These are phyloP conservation scores for Westerdykella aurantiaca DNA, from an alignment of 2,329 filamentous ascomycete genomes.

Conservation along the genomic window DNA sequence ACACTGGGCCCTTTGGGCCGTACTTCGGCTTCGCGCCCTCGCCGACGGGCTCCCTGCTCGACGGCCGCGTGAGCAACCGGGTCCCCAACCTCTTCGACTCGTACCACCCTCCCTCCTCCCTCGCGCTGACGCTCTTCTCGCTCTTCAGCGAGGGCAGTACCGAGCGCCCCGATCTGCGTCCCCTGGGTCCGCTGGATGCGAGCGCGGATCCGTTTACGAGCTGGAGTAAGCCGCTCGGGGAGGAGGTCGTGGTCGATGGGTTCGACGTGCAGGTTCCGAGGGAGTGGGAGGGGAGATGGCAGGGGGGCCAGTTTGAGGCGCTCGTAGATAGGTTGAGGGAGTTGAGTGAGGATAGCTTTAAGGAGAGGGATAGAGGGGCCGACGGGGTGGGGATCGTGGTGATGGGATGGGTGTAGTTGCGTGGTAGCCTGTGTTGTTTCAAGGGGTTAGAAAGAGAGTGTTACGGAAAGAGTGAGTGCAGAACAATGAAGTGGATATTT, in stretches of 20 bases:
- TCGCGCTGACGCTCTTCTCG: slow-evolving; percentile 21
- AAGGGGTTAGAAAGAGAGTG: too few species aligned
- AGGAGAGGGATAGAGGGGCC: slow-evolving; percentile 15
- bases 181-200: slow-evolving; percentile 11
- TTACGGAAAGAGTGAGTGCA: too few species aligned
- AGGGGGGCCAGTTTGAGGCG: slow-evolving; percentile 13
- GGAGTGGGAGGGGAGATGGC: slow-evolving; percentile 21
- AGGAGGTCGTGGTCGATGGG: slow-evolving; percentile 25
- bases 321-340: slow-evolving; percentile 15
- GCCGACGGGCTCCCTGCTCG: neutral
- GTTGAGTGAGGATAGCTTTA: slow-evolving; percentile 15
- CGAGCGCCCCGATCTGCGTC: slow-evolving; percentile 22
- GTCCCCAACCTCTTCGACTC: slow-evolving; percentile 20
- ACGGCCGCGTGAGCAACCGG: slow-evolving; percentile 1
- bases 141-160: slow-evolving; percentile 22
- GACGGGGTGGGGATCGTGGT: slow-evolving; percentile 18
- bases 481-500: too few species aligned
- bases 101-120: slow-evolving; percentile 10
- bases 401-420: slow-evolving; percentile 9
- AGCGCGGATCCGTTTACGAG: slow-evolving; percentile 20
- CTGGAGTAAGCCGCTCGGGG: slow-evolving; percentile 15
- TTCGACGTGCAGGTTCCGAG: slow-evolving; percentile 22
- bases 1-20: slow-evolving; percentile 6
- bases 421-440: neutral
- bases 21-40: slow-evolving; percentile 3